Conservation (phyloP, 2,329 filamentous ascomycete species). For the Sporothrix pseudoabietina region DNA sequence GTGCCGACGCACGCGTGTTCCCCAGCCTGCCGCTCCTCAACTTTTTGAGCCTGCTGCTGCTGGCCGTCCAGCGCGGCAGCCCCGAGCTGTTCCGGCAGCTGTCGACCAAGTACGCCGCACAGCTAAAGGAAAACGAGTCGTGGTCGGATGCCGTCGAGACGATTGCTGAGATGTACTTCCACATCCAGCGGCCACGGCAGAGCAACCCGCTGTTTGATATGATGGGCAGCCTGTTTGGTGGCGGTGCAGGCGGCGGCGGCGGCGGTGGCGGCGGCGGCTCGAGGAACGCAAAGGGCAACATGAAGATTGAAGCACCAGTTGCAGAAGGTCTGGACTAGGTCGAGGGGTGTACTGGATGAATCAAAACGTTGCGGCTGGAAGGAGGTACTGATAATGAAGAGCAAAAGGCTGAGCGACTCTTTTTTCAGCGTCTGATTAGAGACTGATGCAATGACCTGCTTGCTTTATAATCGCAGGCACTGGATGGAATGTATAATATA, state of each 20-base stretch:
- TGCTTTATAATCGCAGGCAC: neutral
- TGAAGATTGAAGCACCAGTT: conserved; percentile 52
- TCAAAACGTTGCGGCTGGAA: neutral
- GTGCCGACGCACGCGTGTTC: conserved; percentile 77
- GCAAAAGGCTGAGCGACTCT: neutral
- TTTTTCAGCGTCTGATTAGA: neutral
- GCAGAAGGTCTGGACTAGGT: conserved; percentile 62
- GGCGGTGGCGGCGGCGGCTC: conserved; percentile 44
- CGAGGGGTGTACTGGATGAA: neutral
- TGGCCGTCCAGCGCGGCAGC: conserved; percentile 77
- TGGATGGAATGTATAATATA: neutral
- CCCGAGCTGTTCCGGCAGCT: conserved; percentile 82
- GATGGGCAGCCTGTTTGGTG: conserved; percentile 94
- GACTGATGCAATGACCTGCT: neutral
- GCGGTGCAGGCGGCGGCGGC: conserved; percentile 58
- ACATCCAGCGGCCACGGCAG: conserved; percentile 83
- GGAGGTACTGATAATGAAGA: neutral
- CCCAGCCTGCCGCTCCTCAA: conserved; percentile 92
- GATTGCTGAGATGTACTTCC: conserved; percentile 96
- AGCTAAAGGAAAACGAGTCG: conserved; percentile 73
- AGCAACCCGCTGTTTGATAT: conserved; percentile 95
- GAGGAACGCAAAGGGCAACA: conserved; percentile 38
- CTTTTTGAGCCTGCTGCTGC: conserved; percentile 81
- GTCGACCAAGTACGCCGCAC: conserved; percentile 74
- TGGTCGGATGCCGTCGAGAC: conserved; percentile 85